phyloP scores from a whole-genome alignment of 805 yeast genomes.

The Dipodascus geniculatus region DNA sequence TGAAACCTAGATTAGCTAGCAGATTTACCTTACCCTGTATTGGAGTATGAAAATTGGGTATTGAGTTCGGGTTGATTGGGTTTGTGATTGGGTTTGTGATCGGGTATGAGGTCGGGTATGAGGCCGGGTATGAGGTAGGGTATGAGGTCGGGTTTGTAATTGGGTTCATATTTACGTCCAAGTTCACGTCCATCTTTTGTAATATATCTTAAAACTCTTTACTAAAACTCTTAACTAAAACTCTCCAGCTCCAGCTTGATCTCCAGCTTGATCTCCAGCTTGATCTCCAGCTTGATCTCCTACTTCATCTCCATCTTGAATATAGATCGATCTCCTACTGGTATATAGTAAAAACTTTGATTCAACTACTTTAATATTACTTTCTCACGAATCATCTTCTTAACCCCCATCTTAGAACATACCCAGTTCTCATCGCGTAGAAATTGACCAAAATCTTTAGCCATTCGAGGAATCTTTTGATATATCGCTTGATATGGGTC shows the following conservation, averaged over 20 bases:
- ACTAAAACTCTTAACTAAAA: no score
- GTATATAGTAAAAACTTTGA: background rate
- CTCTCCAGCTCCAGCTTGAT: no score
- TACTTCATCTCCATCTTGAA: no score
- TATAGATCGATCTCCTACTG: no score
- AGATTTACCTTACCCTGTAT: background rate
- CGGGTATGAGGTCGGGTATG: no score
- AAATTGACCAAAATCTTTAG: conserved; percentile 57
- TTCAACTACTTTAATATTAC: conserved; percentile 1
- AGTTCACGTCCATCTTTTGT: no score
- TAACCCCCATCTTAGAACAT: conserved; percentile 42
- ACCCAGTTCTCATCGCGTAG: conserved; percentile 86
- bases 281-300: no score
- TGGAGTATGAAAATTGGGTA: background rate
- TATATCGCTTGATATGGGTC: conserved; percentile 32
- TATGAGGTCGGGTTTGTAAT: no score
- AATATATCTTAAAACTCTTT: no score
- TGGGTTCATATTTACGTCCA: no score
- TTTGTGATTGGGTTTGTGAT: background rate
- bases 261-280: no score
- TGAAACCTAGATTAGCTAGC: background rate
- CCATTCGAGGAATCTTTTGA: conserved; percentile 27
- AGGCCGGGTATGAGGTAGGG: no score
- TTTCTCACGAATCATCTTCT: conserved; percentile 27
- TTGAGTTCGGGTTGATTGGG: background rate